A percentile compares a stretch with the other conserved stretches of the same genome.
phyloP scores from a whole-genome alignment of 306 rosid genomes.

The Acacia confusa region DNA sequence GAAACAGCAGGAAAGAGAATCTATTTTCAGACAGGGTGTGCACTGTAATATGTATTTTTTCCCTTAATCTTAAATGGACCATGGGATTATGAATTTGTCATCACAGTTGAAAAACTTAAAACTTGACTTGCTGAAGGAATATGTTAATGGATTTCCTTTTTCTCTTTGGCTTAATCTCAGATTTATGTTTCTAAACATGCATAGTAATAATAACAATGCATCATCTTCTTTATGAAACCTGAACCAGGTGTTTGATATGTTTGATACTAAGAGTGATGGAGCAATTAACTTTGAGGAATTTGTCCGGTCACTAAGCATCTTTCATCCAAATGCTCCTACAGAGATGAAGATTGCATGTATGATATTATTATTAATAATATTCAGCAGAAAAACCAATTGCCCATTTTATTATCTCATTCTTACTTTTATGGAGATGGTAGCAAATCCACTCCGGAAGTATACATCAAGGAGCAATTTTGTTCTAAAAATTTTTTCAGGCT shows the following conservation, averaged over 20 bases:
- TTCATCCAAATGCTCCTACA: conserved; percentile 64
- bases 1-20: conserved; percentile 46
- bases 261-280: conserved; percentile 68
- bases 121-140: neutral
- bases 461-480: no score
- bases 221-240: neutral
- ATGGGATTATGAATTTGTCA: neutral
- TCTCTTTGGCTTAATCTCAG: neutral
- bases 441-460: no score
- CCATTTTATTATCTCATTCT: neutral
- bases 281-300: conserved; percentile 76
- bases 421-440: no score
- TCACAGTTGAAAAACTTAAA: neutral
- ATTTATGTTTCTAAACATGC: neutral
- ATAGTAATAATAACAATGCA: neutral
- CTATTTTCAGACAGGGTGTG: conserved; percentile 72
- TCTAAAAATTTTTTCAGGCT: no score
- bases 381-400: conserved; percentile 12
- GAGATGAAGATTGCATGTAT: conserved; percentile 66
- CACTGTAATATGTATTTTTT: neutral
- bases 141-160: neutral
- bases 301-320: conserved; percentile 72
- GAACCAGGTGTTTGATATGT: conserved; percentile 71
- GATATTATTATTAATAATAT: conserved; percentile 20
- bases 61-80: neutral